These are phyloP conservation scores for Xylaria sp. DNA, from an alignment of 2,329 filamentous ascomycete species.

Conservation along the genomic window DNA sequence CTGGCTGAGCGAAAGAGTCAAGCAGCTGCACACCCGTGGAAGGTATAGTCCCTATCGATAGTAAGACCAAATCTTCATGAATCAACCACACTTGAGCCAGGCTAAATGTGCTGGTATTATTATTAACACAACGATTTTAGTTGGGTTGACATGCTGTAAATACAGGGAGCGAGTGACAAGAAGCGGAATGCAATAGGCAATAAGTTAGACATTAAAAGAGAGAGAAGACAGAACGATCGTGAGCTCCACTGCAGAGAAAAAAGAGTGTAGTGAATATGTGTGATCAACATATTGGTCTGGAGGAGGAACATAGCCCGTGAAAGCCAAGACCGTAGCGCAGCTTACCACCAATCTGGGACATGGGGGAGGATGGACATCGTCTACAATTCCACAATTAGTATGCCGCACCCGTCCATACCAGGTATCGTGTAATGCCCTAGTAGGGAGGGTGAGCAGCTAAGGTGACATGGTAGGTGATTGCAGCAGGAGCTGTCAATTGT, in stretches of 20 bases:
- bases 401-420: neutral
- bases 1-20: neutral
- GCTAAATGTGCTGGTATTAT: conserved; percentile 1
- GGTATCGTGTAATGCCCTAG: neutral
- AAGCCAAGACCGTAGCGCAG: neutral
- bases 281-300: conserved; percentile 11
- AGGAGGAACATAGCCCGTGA: neutral
- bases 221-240: neutral
- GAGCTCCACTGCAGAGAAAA: neutral
- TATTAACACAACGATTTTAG: neutral
- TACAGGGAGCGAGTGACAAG: neutral
- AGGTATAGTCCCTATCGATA: too few relatives aligned
- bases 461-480: neutral
- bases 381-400: neutral
- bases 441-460: neutral
- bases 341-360: conserved; percentile 2
- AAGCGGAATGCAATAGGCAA: neutral
- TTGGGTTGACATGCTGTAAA: neutral
- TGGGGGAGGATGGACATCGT: neutral
- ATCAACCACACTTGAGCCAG: neutral
- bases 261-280: neutral
- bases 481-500: neutral
- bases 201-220: neutral
- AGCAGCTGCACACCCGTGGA: neutral
- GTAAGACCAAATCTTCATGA: neutral